Conservation (phyloP, 306 rosid genomes). For the Fagus crenata region DNA sequence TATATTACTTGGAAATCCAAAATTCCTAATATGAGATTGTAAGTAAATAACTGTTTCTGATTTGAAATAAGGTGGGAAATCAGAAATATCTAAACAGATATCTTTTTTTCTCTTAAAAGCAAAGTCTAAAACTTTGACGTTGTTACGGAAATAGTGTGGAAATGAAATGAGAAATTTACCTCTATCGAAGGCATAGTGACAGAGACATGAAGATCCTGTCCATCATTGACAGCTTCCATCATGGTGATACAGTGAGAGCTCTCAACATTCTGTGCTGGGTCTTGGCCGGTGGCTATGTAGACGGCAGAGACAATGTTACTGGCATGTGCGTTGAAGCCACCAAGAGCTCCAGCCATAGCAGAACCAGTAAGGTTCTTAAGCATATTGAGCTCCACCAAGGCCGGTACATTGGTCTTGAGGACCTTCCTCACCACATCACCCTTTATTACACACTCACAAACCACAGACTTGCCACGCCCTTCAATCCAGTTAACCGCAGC, state of each 20-base stretch:
- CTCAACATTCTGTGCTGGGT: constrained; percentile 94
- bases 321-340: constrained; percentile 96
- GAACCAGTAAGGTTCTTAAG: constrained; percentile 89
- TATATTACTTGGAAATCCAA: no score
- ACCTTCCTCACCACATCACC: constrained; percentile 81
- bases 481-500: constrained; percentile 94
- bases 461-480: constrained; percentile 88
- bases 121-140: neutral
- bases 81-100: neutral
- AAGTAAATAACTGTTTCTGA: no score
- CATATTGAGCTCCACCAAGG: constrained; percentile 88
- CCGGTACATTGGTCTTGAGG: constrained; percentile 69
- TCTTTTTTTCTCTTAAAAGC: neutral
- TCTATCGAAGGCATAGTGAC: constrained; percentile 94
- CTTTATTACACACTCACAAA: constrained; percentile 75
- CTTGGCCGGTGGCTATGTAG: constrained; percentile 91
- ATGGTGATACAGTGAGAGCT: constrained; percentile 90
- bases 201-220: constrained; percentile 80
- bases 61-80: neutral
- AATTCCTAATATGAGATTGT: no score
- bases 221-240: constrained; percentile 83
- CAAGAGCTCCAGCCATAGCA: constrained; percentile 90
- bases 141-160: neutral
- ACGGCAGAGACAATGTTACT: constrained; percentile 82
- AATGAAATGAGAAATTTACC: constrained; percentile 34